Base-by-base conservation (phyloP, 371 early-diverging fungal species). In the Mucor indicus region DNA sequence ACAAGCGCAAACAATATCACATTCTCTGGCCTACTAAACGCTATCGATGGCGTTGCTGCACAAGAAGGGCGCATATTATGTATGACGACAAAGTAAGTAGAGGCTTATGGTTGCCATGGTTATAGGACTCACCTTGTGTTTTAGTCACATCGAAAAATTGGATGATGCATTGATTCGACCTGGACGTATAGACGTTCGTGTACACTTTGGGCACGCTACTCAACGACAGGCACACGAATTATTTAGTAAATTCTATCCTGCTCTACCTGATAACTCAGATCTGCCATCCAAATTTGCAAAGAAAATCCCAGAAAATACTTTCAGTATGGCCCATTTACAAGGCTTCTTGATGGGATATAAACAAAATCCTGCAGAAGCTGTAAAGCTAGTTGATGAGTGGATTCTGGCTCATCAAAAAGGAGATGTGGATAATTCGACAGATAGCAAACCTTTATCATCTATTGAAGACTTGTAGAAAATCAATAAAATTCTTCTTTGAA, bases 161-260 rank as follows among this genome's bases (percentile, higher is more conserved):
- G 99, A 99, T 58, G 85, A 92, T 12, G 99, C 99, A 4, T 71
- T 99, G 44, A 90, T 98, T 43, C 82, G 99, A 21, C 98, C 99
- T 6, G 99, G 99, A 1, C 86, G 99, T 29, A 93, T 98, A 21
- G 99, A 99, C 56, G 73, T 92, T 20, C 82, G 92, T 49, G 81
- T 87, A 13, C 80, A 82, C 37, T 81, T 99, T 56, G 98, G 89
- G 46, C 80, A 90, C 49, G 93, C 89, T 0, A 84, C 87, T 0
- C 63, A 60, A 17, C 52, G 64, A 29, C 93, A 96, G 71, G 86
- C 90, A 16, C 59, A 74, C 25, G 79, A 79, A 25, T 56, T 77
- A 46, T 79, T 80, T 57, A 57, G 60, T 16, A 78, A 76, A 44
- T 78, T 81, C 21, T 69, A 65, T 24, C 68, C 68, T 12, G 29